phyloP scores from a whole-genome alignment of 2,329 filamentous ascomycete species.

The Ophiostoma ulmi region DNA sequence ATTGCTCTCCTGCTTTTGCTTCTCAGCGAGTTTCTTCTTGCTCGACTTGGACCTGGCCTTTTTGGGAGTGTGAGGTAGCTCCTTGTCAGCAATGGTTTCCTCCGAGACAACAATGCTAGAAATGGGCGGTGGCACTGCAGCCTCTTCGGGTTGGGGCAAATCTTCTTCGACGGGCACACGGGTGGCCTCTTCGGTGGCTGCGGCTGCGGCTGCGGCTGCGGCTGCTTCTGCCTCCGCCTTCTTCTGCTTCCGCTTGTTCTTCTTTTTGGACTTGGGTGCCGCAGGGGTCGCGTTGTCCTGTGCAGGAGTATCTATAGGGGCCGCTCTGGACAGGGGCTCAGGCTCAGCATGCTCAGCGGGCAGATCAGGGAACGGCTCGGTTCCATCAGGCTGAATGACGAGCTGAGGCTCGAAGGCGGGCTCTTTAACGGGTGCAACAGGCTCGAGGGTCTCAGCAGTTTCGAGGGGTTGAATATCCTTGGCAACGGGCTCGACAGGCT shows the following conservation, averaged over 20 bases:
- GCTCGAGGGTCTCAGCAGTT: not conserved
- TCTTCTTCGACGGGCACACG: not conserved
- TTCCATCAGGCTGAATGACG: not conserved
- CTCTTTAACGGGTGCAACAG: not conserved
- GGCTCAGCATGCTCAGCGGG: not conserved
- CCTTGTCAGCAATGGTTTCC: not conserved
- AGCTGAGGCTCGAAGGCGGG: not conserved
- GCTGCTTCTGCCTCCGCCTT: not conserved
- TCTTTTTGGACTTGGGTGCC: constrained; percentile 4
- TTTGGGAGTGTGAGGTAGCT: not conserved
- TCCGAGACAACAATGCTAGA: not conserved
- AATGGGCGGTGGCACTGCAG: not conserved
- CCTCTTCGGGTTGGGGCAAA: not conserved
- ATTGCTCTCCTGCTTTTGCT: not conserved
- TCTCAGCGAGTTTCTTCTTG: not conserved
- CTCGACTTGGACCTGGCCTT: not conserved
- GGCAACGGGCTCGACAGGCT: not conserved
- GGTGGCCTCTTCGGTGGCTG: not conserved
- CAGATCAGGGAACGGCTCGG: constrained; percentile 6
- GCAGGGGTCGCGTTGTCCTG: not conserved
- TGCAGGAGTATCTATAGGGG: not conserved
- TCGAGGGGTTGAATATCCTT: not conserved
- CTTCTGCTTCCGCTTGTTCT: constrained; percentile 9
- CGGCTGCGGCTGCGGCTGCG: not conserved
- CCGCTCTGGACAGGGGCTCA: not conserved